Conservation (phyloP, 768 basidiomycete genomes). For the Tylopilus subfusipes region DNA sequence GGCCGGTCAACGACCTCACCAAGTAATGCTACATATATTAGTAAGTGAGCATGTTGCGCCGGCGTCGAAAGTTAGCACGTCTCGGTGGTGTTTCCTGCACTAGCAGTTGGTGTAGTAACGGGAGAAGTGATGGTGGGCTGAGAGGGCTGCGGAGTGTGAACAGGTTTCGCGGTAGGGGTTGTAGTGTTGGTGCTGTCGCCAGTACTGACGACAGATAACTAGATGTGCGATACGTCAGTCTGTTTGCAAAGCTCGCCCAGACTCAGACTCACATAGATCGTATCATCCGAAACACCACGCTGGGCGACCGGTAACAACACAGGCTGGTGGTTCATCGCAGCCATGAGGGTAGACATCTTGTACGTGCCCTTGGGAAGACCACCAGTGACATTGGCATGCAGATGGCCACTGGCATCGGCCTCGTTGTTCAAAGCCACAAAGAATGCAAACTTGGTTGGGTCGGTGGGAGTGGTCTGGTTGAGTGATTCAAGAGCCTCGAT, state of each 20-base stretch:
- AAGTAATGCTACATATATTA: background rate
- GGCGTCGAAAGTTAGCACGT: conserved; percentile 1
- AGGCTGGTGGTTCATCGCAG: conserved; percentile 47
- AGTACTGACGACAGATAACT: conserved; percentile 28
- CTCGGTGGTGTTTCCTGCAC: background rate
- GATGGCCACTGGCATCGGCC: conserved; percentile 42
- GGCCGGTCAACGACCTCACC: conserved; percentile 16
- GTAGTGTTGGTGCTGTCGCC: conserved; percentile 13
- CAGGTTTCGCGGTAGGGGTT: conserved; percentile 4
- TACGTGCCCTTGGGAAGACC: conserved; percentile 56
- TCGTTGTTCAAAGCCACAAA: conserved; percentile 51
- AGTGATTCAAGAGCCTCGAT: conserved; percentile 50
- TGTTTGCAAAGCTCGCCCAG: background rate
- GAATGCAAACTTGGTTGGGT: conserved; percentile 54
- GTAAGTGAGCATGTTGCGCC: background rate
- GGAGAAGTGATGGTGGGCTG: background rate
- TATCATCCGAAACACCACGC: conserved; percentile 41
- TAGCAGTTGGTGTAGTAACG: background rate
- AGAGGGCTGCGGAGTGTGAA: background rate
- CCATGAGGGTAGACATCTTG: conserved; percentile 42
- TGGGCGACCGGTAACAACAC: conserved; percentile 36
- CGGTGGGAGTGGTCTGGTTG: conserved; percentile 43
- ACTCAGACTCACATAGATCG: conserved; percentile 34
- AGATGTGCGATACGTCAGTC: conserved; percentile 3
- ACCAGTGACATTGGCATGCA: conserved; percentile 45